phyloP scores from a whole-genome alignment of 2,329 filamentous ascomycete species.

The Alternaria dauci region DNA sequence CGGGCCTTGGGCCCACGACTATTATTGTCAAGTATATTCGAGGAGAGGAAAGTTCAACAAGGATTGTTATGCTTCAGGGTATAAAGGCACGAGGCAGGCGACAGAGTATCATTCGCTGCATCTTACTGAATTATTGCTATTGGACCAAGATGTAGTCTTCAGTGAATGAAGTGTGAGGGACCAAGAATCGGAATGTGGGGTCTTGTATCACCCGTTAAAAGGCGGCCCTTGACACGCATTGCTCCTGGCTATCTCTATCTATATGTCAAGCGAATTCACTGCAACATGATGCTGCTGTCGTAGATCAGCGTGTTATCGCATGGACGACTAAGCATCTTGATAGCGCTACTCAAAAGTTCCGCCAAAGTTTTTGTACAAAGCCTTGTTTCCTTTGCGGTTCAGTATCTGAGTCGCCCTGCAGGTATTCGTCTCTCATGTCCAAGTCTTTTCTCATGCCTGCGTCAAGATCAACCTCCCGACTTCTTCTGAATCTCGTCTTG shows the following conservation, averaged over 20 bases:
- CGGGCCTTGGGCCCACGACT: neutral
- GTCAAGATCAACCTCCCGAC: constrained; percentile 52
- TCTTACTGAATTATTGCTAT: neutral
- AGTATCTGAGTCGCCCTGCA: constrained; percentile 13
- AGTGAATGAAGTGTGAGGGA: neutral
- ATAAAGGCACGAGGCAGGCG: neutral
- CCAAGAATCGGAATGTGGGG: neutral
- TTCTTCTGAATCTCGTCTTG: constrained; percentile 48
- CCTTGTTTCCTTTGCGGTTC: constrained; percentile 16
- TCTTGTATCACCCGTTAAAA: neutral
- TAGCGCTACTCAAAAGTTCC: constrained; percentile 11
- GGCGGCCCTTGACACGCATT: neutral
- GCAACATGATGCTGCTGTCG: neutral
- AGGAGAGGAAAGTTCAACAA: neutral
- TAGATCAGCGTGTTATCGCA: neutral
- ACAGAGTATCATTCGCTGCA: neutral
- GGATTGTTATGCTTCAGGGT: neutral
- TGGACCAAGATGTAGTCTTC: neutral
- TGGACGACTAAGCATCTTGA: neutral
- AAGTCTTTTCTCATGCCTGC: constrained; percentile 49
- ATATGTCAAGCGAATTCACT: neutral
- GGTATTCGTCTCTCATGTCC: constrained; percentile 35
- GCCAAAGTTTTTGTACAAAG: constrained; percentile 19
- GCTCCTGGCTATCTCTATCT: neutral
- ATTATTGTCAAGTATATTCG: neutral